Evolutionary conservation across 1,284 basidiomycete genomes (phyloP), one percentile per base, ranked within the genome.

Genomic region (Boletus smithii): DNA sequence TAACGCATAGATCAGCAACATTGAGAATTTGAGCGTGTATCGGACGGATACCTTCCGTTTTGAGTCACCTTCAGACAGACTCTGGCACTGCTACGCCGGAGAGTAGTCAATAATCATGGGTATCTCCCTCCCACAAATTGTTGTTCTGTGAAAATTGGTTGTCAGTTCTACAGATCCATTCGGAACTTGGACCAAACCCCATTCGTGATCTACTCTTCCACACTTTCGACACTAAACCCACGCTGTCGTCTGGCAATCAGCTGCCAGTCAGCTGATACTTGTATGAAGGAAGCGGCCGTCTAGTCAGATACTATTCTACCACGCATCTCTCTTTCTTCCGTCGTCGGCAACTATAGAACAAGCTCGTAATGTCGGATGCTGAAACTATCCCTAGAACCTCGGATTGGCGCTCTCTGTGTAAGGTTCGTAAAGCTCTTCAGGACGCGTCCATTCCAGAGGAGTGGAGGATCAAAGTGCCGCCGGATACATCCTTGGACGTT

Each of bases 401-500:
- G 8, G 54, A 61, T 37, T 56, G 55, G 60, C 57, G 42, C 14
- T 44, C 53, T 5, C 30, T 62, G 26, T 62, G 63, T 24, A 23
- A 44, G 3, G 39, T 11, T 23, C 59, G 56, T 16, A 65, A 57
- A 38, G 51, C 49, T 3, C 27, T 9, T 22, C 60, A 65, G 24
- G 49, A 55, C 8, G 57, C 50, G 2, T 60, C 61, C 39, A 65
- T 62, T 26, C 60, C 61, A 2, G 36, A 58, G 10, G 50, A 37
- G 14, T 65, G 60, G 60, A 44, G 18, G 38, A 53, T 65, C 47
- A 35, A 44, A 5, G 65, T 68, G 1, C 76, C 80, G 4, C 56
- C 73, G 2, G 61, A 70, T 23, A 64, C 71, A 27, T 63, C 68
- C 10, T 64, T 76, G 36, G 75, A 84, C 61, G 81, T 90, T 16